A percentile compares a stretch with the other conserved stretches of the same genome.
phyloP scores from a whole-genome alignment of 129 eudicot species.

The Helianthus annuus region DNA sequence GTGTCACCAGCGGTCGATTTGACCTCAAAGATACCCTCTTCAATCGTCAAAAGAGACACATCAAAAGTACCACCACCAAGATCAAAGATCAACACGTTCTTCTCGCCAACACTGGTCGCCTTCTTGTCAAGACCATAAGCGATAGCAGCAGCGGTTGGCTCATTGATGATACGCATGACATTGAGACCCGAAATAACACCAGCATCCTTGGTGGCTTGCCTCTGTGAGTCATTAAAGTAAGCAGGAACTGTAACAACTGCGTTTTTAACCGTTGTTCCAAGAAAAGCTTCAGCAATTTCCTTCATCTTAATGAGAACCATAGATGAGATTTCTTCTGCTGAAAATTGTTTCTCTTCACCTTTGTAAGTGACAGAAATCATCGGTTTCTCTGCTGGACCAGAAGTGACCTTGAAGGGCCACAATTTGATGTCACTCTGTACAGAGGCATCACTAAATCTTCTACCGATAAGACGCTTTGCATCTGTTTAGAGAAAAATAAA shows the following conservation, averaged over 20 bases:
- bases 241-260: constrained; percentile 40
- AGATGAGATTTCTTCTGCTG: constrained; percentile 36
- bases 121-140: constrained; percentile 52
- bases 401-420: constrained; percentile 28
- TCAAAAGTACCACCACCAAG: constrained; percentile 28
- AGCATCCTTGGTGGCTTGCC: constrained; percentile 43
- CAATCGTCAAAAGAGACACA: constrained; percentile 30
- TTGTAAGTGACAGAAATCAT: constrained; percentile 36
- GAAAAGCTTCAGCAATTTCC: constrained; percentile 39
- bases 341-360: constrained; percentile 34
- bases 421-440: constrained; percentile 32
- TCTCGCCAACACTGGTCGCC: constrained; percentile 39
- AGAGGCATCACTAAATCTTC: constrained; percentile 29
- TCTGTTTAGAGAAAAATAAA: background rate
- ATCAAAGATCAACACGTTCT: constrained; percentile 38
- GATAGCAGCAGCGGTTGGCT: constrained; percentile 51
- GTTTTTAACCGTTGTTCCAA: constrained; percentile 30
- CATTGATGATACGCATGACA: constrained; percentile 42
- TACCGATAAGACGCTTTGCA: constrained; percentile 34
- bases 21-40: constrained; percentile 37
- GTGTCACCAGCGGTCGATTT: constrained; percentile 36
- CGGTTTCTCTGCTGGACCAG: constrained; percentile 36
- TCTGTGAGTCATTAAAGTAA: constrained; percentile 31
- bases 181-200: constrained; percentile 39
- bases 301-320: constrained; percentile 36